Evolutionary conservation across 2,329 filamentous ascomycete genomes (phyloP), one percentile per base, ranked within the genome.

Genomic region (Camptophora hylomeconis): DNA sequence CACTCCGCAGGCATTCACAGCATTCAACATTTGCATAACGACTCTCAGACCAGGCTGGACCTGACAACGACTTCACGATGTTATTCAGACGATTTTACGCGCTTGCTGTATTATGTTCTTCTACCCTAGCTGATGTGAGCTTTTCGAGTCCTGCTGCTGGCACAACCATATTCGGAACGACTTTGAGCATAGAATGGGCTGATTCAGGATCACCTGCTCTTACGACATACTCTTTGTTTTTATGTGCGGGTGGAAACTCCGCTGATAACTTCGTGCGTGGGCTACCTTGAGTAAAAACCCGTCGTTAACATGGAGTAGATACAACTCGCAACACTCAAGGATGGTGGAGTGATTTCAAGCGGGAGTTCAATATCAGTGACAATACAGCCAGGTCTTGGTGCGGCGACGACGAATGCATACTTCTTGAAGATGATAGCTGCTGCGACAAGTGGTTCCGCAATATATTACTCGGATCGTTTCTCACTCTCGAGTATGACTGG

Each of bases 401-500:
- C 47, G 33, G 57, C 47, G 25, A 54, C 60, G 5, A 51, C 51
- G 28, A 69, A 74, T 50, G 67, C 67, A 11, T 45, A 44, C 50
- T 75, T 72, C 48, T 49, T 74, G 10, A 65, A 66, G 38, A 72
- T 79, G 49, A 53, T 68, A 32, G 66, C 71, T 10, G 59, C 60
- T 5, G 63, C 61, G 4, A 57, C 60, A 11, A 59, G 61, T n/a
- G 65, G 69, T 20, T 64, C 61, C 3, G 56, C 72, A 12, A 66
- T 62, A 32, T 72, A 68, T 44, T 78, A 64, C 47, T 77, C 73
- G 7, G 43, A 57, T 27, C 72, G 74, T 37, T 81, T 81, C 52
- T 64, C 67, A n/a, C 55, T 79, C 29, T 59, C 58, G 7, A 65
- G 63, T 41, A 78, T 80, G 74, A 73, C 65, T 2, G 74, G 74